These are phyloP conservation scores for Centella asiatica DNA, from an alignment of 129 eudicot species.

Conservation along the genomic window DNA sequence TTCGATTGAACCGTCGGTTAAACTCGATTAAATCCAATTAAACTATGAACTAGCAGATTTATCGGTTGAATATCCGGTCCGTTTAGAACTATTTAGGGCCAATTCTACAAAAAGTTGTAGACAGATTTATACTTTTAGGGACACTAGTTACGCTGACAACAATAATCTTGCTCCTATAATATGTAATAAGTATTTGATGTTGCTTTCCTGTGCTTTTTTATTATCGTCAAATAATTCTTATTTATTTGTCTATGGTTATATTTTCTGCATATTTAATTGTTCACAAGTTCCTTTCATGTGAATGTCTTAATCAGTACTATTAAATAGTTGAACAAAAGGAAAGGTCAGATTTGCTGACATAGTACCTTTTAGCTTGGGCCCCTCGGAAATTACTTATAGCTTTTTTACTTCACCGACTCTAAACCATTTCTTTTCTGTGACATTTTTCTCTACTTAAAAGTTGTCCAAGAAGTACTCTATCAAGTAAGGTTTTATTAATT, in stretches of 20 bases:
- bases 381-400: background rate
- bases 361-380: background rate
- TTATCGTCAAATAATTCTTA: too few species aligned
- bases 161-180: background rate
- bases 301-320: background rate
- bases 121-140: too few species aligned
- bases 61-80: too few species aligned
- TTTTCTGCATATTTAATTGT: background rate
- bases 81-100: too few species aligned
- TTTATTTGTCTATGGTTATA: background rate
- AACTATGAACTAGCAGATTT: too few species aligned
- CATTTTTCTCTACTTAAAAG: background rate
- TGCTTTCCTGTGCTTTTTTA: background rate
- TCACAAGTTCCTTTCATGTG: background rate
- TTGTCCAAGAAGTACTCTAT: too few species aligned
- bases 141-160: background rate
- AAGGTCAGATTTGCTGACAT: background rate
- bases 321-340: background rate
- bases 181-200: background rate
- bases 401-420: background rate
- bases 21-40: too few species aligned
- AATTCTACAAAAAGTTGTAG: too few species aligned
- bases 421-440: background rate
- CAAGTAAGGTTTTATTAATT: too few species aligned
- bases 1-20: too few species aligned